phyloP scores from a whole-genome alignment of 495 filamentous ascomycete species.

The Cenococcum geophilum region DNA sequence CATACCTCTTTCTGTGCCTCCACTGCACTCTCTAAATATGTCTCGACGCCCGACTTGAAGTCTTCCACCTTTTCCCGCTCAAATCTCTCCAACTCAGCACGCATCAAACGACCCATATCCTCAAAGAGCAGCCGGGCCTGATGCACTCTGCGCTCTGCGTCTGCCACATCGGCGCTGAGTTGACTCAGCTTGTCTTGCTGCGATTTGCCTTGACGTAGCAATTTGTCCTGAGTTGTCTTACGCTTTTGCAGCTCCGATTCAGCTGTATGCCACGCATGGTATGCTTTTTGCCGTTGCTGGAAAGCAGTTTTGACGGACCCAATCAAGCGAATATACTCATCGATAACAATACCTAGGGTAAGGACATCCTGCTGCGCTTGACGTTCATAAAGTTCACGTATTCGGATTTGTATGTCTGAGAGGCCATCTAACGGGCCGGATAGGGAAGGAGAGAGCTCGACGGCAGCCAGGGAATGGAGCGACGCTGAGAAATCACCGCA shows the following conservation, averaged over 20 bases:
- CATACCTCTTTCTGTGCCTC: slow-evolving; percentile 97
- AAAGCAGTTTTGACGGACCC: slow-evolving; percentile 90
- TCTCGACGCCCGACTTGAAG: slow-evolving; percentile 97
- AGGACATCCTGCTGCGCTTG: slow-evolving; percentile 96
- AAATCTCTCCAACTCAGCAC: slow-evolving; percentile 83
- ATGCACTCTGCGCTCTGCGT: slow-evolving; percentile 91
- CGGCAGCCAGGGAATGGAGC: slow-evolving; percentile 78
- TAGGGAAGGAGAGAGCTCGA: slow-evolving; percentile 82
- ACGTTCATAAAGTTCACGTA: slow-evolving; percentile 89
- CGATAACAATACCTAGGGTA: slow-evolving; percentile 92
- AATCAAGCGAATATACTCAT: slow-evolving; percentile 96
- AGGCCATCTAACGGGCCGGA: slow-evolving; percentile 83
- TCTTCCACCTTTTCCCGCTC: slow-evolving; percentile 98
- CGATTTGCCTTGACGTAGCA: slow-evolving; percentile 83
- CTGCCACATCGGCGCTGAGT: slow-evolving; percentile 80
- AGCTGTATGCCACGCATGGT: slow-evolving; percentile 83
- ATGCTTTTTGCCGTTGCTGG: slow-evolving; percentile 86
- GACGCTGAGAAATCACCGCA: slow-evolving; percentile 88
- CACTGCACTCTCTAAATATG: slow-evolving; percentile 89
- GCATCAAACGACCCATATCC: slow-evolving; percentile 94
- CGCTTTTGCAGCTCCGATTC: slow-evolving; percentile 85
- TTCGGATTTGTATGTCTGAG: slow-evolving; percentile 86
- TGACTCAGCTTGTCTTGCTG: slow-evolving; percentile 94
- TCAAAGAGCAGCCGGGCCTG: slow-evolving; percentile 86
- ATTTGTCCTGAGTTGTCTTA: slow-evolving; percentile 79